phyloP scores from a whole-genome alignment of 2,329 filamentous ascomycete species.

The Phaeosphaeriaceae sp. region DNA sequence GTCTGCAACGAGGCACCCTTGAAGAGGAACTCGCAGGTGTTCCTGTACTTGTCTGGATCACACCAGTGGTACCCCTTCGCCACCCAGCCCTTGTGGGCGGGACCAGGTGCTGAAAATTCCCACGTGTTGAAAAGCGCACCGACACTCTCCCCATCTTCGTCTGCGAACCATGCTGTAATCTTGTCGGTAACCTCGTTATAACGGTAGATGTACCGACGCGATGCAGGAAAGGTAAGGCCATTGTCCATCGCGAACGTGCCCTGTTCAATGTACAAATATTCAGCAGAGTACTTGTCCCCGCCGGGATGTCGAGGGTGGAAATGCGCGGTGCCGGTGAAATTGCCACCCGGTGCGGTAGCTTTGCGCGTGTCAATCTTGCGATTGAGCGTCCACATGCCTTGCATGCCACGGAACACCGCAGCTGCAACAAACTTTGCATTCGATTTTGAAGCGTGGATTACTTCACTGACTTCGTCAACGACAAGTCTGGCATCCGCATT shows the following conservation, averaged over 20 bases:
- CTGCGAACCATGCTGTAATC: conserved; percentile 77
- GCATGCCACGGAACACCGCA: conserved; percentile 73
- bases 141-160: conserved; percentile 71
- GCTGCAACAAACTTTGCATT: conserved; percentile 64
- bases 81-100: conserved; percentile 55
- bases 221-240: conserved; percentile 66
- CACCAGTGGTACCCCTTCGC: conserved; percentile 75
- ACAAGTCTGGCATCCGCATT: conserved; percentile 53
- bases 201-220: conserved; percentile 74
- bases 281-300: conserved; percentile 46
- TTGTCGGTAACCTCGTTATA: conserved; percentile 67
- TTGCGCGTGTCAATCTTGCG: conserved; percentile 63
- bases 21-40: conserved; percentile 70
- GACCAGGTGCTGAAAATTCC: conserved; percentile 59
- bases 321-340: conserved; percentile 68
- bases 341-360: conserved; percentile 67
- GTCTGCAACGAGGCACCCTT: conserved; percentile 28
- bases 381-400: conserved; percentile 72
- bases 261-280: conserved; percentile 72
- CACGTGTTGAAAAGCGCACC: conserved; percentile 80
- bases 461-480: conserved; percentile 53
- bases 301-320: conserved; percentile 71
- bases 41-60: conserved; percentile 74
- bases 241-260: conserved; percentile 68
- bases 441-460: conserved; percentile 53